Conservation (phyloP, 176 grass and related monocot species). For the Oryza glumipatula region DNA sequence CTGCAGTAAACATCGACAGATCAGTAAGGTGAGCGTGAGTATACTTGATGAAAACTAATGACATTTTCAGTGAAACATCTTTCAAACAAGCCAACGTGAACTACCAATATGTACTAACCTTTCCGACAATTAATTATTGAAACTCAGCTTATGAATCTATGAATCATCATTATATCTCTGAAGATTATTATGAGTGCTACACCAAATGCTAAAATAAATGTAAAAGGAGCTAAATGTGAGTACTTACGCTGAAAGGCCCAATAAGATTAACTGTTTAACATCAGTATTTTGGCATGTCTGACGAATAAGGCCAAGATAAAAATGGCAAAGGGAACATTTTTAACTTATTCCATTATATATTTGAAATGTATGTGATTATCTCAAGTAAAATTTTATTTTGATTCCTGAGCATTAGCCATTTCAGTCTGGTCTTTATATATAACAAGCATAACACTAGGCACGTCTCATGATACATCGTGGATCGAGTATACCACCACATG, state of each 20-base stretch:
- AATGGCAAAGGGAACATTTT: not conserved
- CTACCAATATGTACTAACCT: not conserved
- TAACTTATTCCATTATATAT: not conserved
- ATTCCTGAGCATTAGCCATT: conserved; percentile 7
- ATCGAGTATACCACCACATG: not conserved
- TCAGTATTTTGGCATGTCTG: not conserved
- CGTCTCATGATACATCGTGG: not conserved
- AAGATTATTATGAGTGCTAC: not conserved
- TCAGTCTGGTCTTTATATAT: not conserved
- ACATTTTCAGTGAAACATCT: conserved; percentile 16
- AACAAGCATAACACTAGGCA: not conserved
- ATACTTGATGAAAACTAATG: not conserved
- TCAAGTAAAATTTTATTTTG: not conserved
- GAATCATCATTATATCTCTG: not conserved
- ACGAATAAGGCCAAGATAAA: not conserved
- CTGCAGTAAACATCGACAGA: conserved; percentile 35
- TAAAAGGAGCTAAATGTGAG: not conserved
- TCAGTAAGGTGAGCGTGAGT: not conserved
- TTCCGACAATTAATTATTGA: not conserved
- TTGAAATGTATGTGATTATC: not conserved
- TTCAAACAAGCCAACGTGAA: not conserved
- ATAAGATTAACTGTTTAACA: not conserved
- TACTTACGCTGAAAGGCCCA: not conserved
- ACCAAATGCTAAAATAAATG: conserved; percentile 6
- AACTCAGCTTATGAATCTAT: not conserved